A percentile compares a stretch with the other conserved stretches of the same genome.
phyloP scores from a whole-genome alignment of 2,329 filamentous ascomycete genomes.

The Calonectria montana region DNA sequence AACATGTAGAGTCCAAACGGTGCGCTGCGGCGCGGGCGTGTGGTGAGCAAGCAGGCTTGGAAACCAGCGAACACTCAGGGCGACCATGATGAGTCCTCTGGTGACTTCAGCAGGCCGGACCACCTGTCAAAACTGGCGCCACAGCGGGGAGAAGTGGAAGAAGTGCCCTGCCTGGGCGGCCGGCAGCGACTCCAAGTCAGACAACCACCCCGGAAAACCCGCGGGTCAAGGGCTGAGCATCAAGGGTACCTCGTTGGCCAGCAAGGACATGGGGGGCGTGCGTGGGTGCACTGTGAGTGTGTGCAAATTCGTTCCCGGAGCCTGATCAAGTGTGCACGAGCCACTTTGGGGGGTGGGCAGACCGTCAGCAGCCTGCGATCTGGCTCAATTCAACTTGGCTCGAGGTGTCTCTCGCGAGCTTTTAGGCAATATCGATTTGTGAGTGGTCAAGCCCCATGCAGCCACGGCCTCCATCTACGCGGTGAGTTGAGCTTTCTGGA shows the following conservation, averaged over 20 bases:
- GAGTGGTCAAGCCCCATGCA: constrained; percentile 8
- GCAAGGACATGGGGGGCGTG: constrained; percentile 13
- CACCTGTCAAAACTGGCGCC: constrained; percentile 43
- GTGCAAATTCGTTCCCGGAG: constrained; percentile 20
- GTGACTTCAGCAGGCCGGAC: constrained; percentile 37
- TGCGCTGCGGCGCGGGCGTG: constrained; percentile 10
- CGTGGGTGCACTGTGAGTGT: constrained; percentile 20
- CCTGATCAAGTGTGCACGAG: constrained; percentile 25
- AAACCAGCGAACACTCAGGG: constrained; percentile 9
- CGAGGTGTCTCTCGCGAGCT: constrained; percentile 16
- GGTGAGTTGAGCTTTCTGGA: constrained; percentile 20
- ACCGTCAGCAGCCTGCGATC: constrained; percentile 32
- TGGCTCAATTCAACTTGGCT: constrained; percentile 13
- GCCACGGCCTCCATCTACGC: constrained; percentile 3
- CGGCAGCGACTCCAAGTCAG: constrained; percentile 30
- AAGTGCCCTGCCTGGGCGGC: constrained; percentile 36
- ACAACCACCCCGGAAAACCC: constrained; percentile 31
- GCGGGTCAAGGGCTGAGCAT: constrained; percentile 25
- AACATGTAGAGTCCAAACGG: constrained; percentile 39
- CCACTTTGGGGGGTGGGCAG: constrained; percentile 31
- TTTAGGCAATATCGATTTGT: neutral
- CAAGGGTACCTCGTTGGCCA: constrained; percentile 30
- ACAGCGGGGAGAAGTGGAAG: constrained; percentile 40
- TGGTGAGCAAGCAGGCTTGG: constrained; percentile 19
- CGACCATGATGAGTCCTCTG: constrained; percentile 10